Evolutionary conservation across 2,329 filamentous ascomycete genomes (phyloP), one percentile per base, ranked within the genome.

Genomic region (Pseudomassariella vexata): DNA sequence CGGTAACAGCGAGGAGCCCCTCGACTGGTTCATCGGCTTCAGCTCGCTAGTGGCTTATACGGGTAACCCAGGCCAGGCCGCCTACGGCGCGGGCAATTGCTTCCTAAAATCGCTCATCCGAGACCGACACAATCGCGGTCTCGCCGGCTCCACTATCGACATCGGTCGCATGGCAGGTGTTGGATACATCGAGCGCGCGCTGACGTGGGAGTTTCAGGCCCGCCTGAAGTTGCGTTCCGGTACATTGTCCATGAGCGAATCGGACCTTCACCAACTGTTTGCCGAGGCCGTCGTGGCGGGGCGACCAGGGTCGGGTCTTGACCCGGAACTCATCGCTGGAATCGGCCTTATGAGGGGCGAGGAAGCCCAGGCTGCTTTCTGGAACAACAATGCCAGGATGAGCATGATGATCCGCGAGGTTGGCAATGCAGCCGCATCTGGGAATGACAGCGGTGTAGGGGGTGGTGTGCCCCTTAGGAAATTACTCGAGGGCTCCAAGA

Each of bases 21-120:
- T 64, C 0, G 60, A 63, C 26, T 65, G 64, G 32, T 64, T 69
- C 42, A 45, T 68, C 9, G 40, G 62, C 16, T 57, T 66, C 24
- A 61, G 57, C 1, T 68, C 64, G 0, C 37, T 58, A 1, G 38
- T 53, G 5, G 45, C 32, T 5, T 46, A 63, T 0, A 44, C 50
- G 1, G 64, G 63, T 1, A 59, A 58, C 27, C 29, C 34, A 2
- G 60, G 60, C 2, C 64, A 66, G 34, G 40, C 46, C 7, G 50
- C 44, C 15, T 67, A 67, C 30, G 41, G 47, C 2, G 59, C 62
- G 5, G 58, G 53, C 3, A 62, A 62, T 38, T 32, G 42, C 8
- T 66, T 57, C 39, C 62, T 65, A 55, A 37, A 36, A 9, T 42
- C 49, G 11, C 32, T 62, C 2, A 42, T 46, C 12, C 38, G 37